phyloP scores from a whole-genome alignment of 2,329 filamentous ascomycete genomes.

The Acarospora socialis region DNA sequence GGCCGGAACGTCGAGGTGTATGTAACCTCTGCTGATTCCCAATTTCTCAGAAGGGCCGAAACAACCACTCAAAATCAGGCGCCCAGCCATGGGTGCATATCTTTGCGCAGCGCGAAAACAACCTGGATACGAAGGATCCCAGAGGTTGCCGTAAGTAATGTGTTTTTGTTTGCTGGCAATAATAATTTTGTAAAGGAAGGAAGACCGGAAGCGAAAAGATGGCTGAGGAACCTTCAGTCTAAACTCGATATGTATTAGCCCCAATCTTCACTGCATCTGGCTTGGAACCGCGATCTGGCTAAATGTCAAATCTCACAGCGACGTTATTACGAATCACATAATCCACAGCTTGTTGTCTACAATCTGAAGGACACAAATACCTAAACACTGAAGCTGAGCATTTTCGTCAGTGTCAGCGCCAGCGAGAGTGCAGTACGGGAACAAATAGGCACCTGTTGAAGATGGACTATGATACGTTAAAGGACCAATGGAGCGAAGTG shows the following conservation, averaged over 20 bases:
- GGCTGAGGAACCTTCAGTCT: slow-evolving; percentile 12
- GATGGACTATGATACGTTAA: slow-evolving; percentile 88
- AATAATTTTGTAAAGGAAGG: slow-evolving; percentile 29
- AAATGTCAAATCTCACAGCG: too few species aligned
- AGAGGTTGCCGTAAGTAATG: slow-evolving; percentile 47
- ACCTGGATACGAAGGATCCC: slow-evolving; percentile 33
- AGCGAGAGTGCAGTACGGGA: too few species aligned
- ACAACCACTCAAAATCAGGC: slow-evolving; percentile 53
- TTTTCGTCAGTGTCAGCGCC: too few species aligned
- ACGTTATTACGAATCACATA: too few species aligned
- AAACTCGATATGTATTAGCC: not conserved
- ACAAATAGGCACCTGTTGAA: slow-evolving; percentile 15
- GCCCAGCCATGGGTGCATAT: slow-evolving; percentile 56
- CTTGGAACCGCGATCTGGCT: not conserved
- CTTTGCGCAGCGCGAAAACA: slow-evolving; percentile 60
- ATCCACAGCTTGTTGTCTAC: too few species aligned
- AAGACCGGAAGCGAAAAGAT: slow-evolving; percentile 20
- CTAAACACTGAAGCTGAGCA: too few species aligned
- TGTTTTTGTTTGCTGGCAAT: slow-evolving; percentile 41
- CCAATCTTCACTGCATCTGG: not conserved
- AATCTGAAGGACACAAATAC: too few species aligned
- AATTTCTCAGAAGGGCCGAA: slow-evolving; percentile 47
- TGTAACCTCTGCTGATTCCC: slow-evolving; percentile 65
- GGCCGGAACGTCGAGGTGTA: slow-evolving; percentile 14
- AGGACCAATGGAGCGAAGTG: slow-evolving; percentile 92